phyloP scores from a whole-genome alignment of 176 grass and related monocot species.

The Triticum aestivum region IWGSC_CS_RefSeq_v2.1 NC_057794.1:549736645-549737144 shows the following conservation, averaged over 20 bases:
- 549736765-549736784: neutral
- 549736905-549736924: neutral
- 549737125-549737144: neutral
- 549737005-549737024: neutral
- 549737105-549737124: neutral
- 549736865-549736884: neutral
- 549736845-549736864: neutral
- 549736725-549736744: neutral
- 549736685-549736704: neutral
- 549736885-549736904: neutral
- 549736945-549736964: neutral
- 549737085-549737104: neutral
- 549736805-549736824: neutral
- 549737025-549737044: neutral
- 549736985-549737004: neutral
- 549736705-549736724: neutral
- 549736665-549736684: neutral
- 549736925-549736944: neutral
- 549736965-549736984: neutral
- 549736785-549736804: rapidly evolving
- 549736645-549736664: neutral
- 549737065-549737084: neutral
- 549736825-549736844: neutral
- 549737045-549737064: neutral
- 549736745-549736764: neutral